These are phyloP conservation scores for Fraxinus xanthoxyloides DNA, from an alignment of 305 asterid species.

Conservation along the genomic window DNA sequence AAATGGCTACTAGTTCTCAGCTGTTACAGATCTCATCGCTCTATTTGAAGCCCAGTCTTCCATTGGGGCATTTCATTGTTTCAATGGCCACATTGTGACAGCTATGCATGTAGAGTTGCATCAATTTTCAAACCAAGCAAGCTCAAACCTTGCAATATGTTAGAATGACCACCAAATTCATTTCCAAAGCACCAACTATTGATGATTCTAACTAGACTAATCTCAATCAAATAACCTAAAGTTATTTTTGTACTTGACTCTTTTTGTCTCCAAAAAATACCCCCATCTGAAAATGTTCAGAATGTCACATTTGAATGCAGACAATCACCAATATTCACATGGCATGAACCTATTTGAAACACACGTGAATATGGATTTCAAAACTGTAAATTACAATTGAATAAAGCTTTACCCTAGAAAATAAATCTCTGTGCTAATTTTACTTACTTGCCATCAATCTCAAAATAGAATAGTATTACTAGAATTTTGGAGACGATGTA, in stretches of 20 bases:
- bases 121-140: not conserved
- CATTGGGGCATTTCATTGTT: not conserved
- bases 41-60: not conserved
- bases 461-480: not conserved
- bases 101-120: not conserved
- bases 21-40: not conserved
- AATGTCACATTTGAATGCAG: not conserved
- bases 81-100: conserved; percentile 26
- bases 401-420: not conserved
- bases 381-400: not conserved
- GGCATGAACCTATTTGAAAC: not conserved
- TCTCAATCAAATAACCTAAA: not conserved
- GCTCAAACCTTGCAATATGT: conserved; percentile 1
- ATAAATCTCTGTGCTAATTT: not conserved
- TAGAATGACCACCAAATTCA: not conserved
- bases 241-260: not conserved
- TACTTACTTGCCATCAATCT: not conserved
- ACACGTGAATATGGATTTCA: not conserved
- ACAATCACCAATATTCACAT: not conserved
- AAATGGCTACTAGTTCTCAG: not conserved
- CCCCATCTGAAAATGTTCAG: not conserved
- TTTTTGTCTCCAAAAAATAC: not conserved
- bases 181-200: not conserved
- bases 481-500: not conserved
- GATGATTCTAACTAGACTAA: not conserved